Evolutionary conservation across 345 rosid species (phyloP), one percentile per base, ranked within the genome.

Genomic region (Lepidium didymum): DNA sequence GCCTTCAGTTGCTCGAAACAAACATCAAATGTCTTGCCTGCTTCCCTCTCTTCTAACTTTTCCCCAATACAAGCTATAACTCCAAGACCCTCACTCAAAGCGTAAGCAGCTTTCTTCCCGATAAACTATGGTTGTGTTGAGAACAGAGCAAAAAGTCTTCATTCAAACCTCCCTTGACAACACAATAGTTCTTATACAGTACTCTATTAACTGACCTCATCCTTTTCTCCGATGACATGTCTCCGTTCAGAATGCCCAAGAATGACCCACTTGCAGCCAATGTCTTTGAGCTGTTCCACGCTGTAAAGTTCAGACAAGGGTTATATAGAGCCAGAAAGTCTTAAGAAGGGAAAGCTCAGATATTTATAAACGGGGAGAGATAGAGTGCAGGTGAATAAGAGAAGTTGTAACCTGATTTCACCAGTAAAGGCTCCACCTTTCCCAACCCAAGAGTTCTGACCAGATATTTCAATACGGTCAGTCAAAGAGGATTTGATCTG

Each of bases 351-450:
- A 51, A 8, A 37, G 53, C 55, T 71, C 10, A 23, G 44, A 42
- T n/a, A 13, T n/a, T 21, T 10, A 10, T 8, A 58, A 27, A 35
- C 10, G 13, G 55, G 42, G 5, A 44, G 31, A 52, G 29, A 64
- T 35, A 9, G 9, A 25, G 3, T 12, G 19, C 12, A 10, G 49
- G 37, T 53, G 54, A 29, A 27, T 15, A 31, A 56, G 60, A 75
- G 57, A 72, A 9, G 63, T 16, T 16, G 35, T 46, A 37, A 94
- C 97, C 99, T 94, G 85, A 94, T 94, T 86, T 94, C 99, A 71
- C 99, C 99, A 0, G 99, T 94, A 80, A 94, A 94, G 62, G 99
- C 99, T 45, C 99, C 99, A 40, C 99, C 99, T 81, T 94, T 94
- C 3, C 93, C 78, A 23, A 91, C 80, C 99, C 99, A 94, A 68